phyloP scores from a whole-genome alignment of 768 basidiomycete species.

The Cyathus striatus region DNA sequence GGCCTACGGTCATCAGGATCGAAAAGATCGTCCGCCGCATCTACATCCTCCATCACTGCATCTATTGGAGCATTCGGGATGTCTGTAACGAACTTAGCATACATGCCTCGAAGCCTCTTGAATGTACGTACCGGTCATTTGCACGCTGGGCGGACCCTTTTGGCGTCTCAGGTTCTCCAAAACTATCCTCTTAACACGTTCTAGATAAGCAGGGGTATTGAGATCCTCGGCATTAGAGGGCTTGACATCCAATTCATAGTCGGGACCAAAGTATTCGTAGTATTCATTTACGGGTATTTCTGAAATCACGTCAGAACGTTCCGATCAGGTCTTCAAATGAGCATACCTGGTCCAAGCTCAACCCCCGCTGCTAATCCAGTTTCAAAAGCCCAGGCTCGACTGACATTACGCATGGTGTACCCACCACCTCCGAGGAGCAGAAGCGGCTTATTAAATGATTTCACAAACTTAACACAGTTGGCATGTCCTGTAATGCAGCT shows the following conservation, averaged over 20 bases:
- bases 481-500: conserved; percentile 67
- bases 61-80: conserved; percentile 84
- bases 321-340: not conserved
- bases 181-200: conserved; percentile 88
- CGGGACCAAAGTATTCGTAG: conserved; percentile 98
- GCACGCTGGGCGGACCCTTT: conserved; percentile 88
- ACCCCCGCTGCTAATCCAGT: conserved; percentile 98
- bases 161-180: conserved; percentile 85
- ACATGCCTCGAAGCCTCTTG: not conserved
- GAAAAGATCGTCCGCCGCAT: conserved; percentile 79
- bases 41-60: conserved; percentile 73
- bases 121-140: conserved; percentile 64
- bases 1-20: conserved; percentile 74
- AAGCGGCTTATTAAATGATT: conserved; percentile 93
- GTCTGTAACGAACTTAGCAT: conserved; percentile 40
- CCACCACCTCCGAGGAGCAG: conserved; percentile 94
- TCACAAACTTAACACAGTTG: conserved; percentile 95
- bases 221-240: conserved; percentile 93
- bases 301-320: too few species aligned
- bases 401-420: conserved; percentile 98
- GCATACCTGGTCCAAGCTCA: conserved; percentile 75
- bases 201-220: conserved; percentile 89
- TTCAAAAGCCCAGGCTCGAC: conserved; percentile 96
- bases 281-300: conserved; percentile 99
- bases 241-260: conserved; percentile 93